Percentiles rank a stretch among this genome's conserved stretches.
Conservation (phyloP, 495 filamentous ascomycete species). For the Trichocladium uniseriatum region DNA sequence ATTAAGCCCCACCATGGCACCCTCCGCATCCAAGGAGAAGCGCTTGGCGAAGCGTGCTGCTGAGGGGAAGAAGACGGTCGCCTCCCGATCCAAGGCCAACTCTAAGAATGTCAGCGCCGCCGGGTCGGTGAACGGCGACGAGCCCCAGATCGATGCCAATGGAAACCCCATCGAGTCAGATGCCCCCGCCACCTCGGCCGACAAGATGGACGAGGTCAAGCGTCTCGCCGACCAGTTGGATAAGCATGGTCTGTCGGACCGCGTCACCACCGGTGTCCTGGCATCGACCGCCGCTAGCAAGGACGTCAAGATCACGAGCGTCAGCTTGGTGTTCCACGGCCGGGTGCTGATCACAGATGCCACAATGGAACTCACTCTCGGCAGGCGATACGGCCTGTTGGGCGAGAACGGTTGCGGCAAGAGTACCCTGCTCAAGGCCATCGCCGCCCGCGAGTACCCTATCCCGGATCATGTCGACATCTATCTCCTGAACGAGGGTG, state of each 20-base stretch:
- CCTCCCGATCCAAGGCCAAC: constrained; percentile 56
- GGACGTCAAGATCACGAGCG: constrained; percentile 93
- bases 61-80: constrained; percentile 53
- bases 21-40: constrained; percentile 96
- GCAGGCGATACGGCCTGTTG: constrained; percentile 85
- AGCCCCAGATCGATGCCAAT: constrained; percentile 48
- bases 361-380: constrained; percentile 86
- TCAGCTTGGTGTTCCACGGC: constrained; percentile 92
- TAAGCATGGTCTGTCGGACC: constrained; percentile 90
- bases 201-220: constrained; percentile 72
- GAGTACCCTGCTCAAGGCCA: constrained; percentile 91
- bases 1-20: constrained; percentile 52
- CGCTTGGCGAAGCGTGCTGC: constrained; percentile 90
- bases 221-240: constrained; percentile 72
- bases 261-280: constrained; percentile 96
- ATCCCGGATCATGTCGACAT: constrained; percentile 97
- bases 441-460: constrained; percentile 86
- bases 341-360: constrained; percentile 90
- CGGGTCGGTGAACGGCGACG: constrained; percentile 61
- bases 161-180: constrained; percentile 51
- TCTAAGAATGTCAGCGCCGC: constrained; percentile 58
- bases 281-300: constrained; percentile 72
- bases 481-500: constrained; percentile 96
- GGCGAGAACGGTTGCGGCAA: constrained; percentile 99
- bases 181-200: constrained; percentile 57